Percentiles rank a stretch among this genome's conserved stretches.
These are phyloP conservation scores for Articulospora tetracladia DNA, from an alignment of 495 filamentous ascomycete species.

Conservation along the genomic window DNA sequence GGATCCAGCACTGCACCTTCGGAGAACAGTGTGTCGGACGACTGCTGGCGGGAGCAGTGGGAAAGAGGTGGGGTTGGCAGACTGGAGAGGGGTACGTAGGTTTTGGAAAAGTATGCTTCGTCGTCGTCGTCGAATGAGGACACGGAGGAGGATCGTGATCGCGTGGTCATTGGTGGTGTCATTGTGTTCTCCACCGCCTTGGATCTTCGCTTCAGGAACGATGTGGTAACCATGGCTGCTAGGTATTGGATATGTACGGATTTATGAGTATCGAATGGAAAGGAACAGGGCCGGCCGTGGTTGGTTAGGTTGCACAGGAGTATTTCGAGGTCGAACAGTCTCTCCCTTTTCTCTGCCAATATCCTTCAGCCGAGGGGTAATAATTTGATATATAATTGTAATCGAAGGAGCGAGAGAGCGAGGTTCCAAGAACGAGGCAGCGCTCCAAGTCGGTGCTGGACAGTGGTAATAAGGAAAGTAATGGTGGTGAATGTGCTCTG, in stretches of 20 bases:
- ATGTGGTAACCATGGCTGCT: constrained; percentile 3
- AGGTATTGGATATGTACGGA: background rate
- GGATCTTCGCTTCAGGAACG: background rate
- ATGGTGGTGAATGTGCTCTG: background rate
- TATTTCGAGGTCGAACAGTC: background rate
- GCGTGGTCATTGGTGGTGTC: constrained; percentile 15
- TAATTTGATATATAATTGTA: background rate
- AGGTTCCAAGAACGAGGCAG: background rate
- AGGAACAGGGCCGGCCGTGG: background rate
- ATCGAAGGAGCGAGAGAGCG: background rate
- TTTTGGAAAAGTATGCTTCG: constrained; percentile 50
- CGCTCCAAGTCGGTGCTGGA: background rate
- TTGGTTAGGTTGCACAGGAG: background rate
- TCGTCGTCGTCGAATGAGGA: constrained; percentile 27
- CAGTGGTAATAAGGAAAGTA: background rate
- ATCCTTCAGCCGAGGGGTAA: background rate
- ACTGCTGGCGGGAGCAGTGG: constrained; percentile 34
- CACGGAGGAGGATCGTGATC: constrained; percentile 9
- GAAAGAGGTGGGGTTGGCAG: constrained; percentile 57
- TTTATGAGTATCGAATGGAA: too few relatives aligned
- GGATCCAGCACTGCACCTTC: constrained; percentile 34
- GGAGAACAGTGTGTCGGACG: constrained; percentile 28
- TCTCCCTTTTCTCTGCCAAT: background rate
- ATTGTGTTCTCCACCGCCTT: constrained; percentile 1
- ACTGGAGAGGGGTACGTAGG: constrained; percentile 55